Evolutionary conservation across 305 asterid species (phyloP), one percentile per base, ranked within the genome.

Genomic region (Ajuga reptans): DNA sequence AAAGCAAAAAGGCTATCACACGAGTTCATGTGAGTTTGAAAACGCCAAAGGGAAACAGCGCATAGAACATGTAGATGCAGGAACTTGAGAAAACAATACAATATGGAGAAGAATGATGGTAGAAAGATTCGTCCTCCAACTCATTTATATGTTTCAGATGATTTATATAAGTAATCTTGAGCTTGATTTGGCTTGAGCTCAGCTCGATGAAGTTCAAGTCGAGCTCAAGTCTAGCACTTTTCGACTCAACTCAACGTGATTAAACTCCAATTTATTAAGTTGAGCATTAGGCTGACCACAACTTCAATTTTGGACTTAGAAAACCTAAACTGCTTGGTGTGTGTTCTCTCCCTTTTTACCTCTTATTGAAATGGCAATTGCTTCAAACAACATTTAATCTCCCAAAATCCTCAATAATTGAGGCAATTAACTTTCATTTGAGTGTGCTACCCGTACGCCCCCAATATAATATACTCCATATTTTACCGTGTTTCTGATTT

Each of bases 71-170:
- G 55, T 36, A 63, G 56, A 52, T 21, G 10, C 8, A 31, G 65
- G 53, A 60, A 51, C 68, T 29, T 18, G 36, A 10, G 10, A 49
- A 78, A 63, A 36, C 24, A 42, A 50, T 29, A 64, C 5, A 46
- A 5, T 49, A 3, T 46, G 16, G 17, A 33, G 56, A 24, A 51
- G 64, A n/a, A 57, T 21, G 64, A 17, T 41, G 0, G 61, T 24
- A 57, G 33, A 65, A 51, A 56, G 72, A n/a, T n/a, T n/a, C 3
- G 55, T 2, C 59, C 14, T 57, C 60, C 56, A 64, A 64, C 53
- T 17, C 18, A 12, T 45, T 52, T 69, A 21, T 21, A 21, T 21
- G 27, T 21, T 21, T 21, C 27, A 21, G 27, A 21, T 2, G 2
- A 21, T 21, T 16, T 58, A 52, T 4, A 51, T 2, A 36, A 8